Evolutionary conservation across 2,329 filamentous ascomycete species (phyloP).

Genomic region (Sclerotinia spermophila): DNA sequence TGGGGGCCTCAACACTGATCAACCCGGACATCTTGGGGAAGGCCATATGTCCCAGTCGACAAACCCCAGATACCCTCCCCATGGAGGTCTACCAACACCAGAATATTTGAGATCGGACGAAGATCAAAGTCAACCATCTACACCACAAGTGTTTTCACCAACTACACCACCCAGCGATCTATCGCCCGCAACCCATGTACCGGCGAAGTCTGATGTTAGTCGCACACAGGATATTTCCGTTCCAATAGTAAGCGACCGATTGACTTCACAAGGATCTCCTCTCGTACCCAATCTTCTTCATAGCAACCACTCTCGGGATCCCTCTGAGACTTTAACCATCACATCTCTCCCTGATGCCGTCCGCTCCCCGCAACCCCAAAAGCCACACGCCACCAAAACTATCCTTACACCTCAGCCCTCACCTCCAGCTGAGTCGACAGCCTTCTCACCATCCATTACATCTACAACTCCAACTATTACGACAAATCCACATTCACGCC

Average conservation of each 20-base stretch:
- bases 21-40: neutral
- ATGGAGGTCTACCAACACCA: constrained; percentile 28
- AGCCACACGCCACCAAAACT: constrained; percentile 23
- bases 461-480: constrained; percentile 6
- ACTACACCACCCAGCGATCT: constrained; percentile 27
- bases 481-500: constrained; percentile 5
- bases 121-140: constrained; percentile 19
- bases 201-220: constrained; percentile 28
- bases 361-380: constrained; percentile 32
- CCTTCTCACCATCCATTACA: neutral
- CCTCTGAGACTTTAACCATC: constrained; percentile 33
- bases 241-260: neutral
- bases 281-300: constrained; percentile 19
- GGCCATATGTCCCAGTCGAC: neutral
- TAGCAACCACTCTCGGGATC: constrained; percentile 24
- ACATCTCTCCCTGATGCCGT: constrained; percentile 27
- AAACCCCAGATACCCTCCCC: constrained; percentile 7
- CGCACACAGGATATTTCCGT: neutral
- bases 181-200: constrained; percentile 21
- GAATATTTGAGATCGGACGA: constrained; percentile 30
- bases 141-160: constrained; percentile 27
- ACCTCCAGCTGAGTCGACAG: constrained; percentile 11
- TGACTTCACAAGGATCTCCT: neutral
- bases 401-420: constrained; percentile 30
- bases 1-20: neutral